Percentiles rank a stretch among this genome's conserved stretches.
phyloP scores from a whole-genome alignment of 768 basidiomycete species.

The Boletus sp. region DNA sequence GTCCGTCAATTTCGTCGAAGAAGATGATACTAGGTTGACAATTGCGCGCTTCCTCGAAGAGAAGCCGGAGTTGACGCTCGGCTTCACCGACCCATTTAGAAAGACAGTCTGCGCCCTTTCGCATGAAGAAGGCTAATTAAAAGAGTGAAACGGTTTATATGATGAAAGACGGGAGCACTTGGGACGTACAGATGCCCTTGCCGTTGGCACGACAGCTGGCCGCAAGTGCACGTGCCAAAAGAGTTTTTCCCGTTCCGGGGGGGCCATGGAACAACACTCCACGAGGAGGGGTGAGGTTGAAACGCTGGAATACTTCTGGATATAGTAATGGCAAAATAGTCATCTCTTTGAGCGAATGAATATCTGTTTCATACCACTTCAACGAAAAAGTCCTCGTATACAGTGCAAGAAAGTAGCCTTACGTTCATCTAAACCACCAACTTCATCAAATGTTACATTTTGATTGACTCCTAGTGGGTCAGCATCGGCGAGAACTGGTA shows the following conservation, averaged over 20 bases:
- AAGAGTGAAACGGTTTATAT: neutral
- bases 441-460: conserved; percentile 93
- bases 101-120: conserved; percentile 96
- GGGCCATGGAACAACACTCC: conserved; percentile 98
- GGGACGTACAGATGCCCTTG: conserved; percentile 77
- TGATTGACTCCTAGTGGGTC: conserved; percentile 93
- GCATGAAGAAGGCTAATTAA: conserved; percentile 94
- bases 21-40: conserved; percentile 97
- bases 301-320: conserved; percentile 93
- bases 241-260: conserved; percentile 97
- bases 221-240: conserved; percentile 90
- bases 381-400: neutral
- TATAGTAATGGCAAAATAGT: conserved; percentile 92
- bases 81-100: conserved; percentile 99
- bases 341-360: conserved; percentile 98
- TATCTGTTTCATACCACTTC: conserved; percentile 50
- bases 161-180: neutral
- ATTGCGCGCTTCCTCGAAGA: conserved; percentile 93
- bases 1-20: conserved; percentile 98
- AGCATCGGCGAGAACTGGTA: conserved; percentile 81
- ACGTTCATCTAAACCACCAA: conserved; percentile 96
- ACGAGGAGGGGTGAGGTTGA: conserved; percentile 90
- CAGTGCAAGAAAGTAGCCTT: conserved; percentile 24
- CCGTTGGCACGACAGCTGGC: conserved; percentile 87
- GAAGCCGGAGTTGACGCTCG: conserved; percentile 87